Evolutionary conservation across 768 basidiomycete species (phyloP).

Genomic region (Suillus variegatus): DNA sequence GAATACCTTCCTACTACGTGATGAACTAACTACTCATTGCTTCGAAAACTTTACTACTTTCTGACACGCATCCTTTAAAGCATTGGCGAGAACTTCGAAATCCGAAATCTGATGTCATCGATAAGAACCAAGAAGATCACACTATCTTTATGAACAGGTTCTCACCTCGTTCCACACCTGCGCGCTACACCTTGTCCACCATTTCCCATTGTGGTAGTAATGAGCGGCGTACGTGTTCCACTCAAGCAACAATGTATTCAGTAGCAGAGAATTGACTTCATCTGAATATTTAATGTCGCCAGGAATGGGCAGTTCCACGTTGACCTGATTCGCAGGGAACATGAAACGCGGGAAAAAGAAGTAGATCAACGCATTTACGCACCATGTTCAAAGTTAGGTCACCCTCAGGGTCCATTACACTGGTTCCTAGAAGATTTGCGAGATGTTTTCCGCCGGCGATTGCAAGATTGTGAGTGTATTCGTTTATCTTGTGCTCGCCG

Average conservation of each 20-base stretch:
- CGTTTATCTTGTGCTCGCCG: slow-evolving; percentile 71
- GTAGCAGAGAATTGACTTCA: slow-evolving; percentile 17
- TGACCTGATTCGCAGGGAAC: slow-evolving; percentile 29
- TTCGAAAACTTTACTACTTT: slow-evolving; percentile 18
- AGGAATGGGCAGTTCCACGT: slow-evolving; percentile 41
- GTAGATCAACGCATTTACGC: slow-evolving; percentile 20
- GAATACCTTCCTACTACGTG: background rate
- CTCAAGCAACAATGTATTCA: slow-evolving; percentile 21
- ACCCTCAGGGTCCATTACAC: slow-evolving; percentile 58
- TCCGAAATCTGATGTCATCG: slow-evolving; percentile 27
- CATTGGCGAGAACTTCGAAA: slow-evolving; percentile 30
- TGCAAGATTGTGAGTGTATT: slow-evolving; percentile 71
- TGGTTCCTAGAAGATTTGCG: slow-evolving; percentile 61
- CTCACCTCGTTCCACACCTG: slow-evolving; percentile 36
- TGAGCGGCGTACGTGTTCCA: slow-evolving; percentile 16
- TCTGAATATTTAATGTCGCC: slow-evolving; percentile 23
- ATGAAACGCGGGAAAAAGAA: background rate
- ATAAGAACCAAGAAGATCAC: background rate
- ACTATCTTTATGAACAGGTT: background rate
- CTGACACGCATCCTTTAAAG: slow-evolving; percentile 24
- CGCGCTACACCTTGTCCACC: slow-evolving; percentile 34
- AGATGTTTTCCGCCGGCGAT: slow-evolving; percentile 62
- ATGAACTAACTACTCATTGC: background rate
- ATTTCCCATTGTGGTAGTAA: slow-evolving; percentile 30
- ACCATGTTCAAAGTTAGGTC: slow-evolving; percentile 77